Evolutionary conservation across 140 eudicot species (phyloP).

Genomic region (Erigeron philadelphicus): DNA sequence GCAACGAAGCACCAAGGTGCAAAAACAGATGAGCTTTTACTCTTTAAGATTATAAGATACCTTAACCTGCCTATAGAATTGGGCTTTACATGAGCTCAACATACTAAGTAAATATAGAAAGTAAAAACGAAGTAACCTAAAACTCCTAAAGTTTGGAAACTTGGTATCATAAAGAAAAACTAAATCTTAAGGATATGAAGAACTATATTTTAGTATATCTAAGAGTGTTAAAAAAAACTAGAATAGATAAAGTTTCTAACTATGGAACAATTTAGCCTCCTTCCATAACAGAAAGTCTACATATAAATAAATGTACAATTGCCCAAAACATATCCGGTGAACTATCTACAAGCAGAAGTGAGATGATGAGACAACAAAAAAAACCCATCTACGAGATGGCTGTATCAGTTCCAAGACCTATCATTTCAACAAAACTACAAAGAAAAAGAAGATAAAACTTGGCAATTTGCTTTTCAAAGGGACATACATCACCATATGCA

Average conservation of each 20-base stretch:
- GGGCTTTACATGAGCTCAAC: not conserved
- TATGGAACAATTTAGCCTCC: not conserved
- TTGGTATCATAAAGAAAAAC: not conserved
- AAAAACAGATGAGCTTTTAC: not conserved
- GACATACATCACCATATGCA: not conserved
- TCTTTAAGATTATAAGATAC: not conserved
- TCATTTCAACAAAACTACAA: not conserved
- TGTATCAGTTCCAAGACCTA: not conserved
- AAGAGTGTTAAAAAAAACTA: not conserved
- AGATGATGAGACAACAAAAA: not conserved
- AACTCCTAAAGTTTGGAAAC: not conserved
- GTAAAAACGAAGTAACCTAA: not conserved
- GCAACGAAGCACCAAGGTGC: too few species aligned
- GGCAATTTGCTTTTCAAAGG: not conserved
- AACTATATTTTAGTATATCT: not conserved
- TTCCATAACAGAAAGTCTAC: not conserved
- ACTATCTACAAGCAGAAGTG: not conserved
- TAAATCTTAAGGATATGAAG: not conserved
- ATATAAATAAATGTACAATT: not conserved
- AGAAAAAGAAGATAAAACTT: not conserved
- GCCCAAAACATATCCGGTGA: not conserved
- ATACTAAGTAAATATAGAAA: not conserved
- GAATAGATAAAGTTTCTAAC: not conserved
- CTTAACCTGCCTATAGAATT: not conserved
- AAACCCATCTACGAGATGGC: not conserved